Percentiles rank a stretch among this genome's conserved stretches.
These are phyloP conservation scores for Tripterygium wilfordii DNA, from an alignment of 177 flowering plant genomes.

Conservation along the genomic window DNA sequence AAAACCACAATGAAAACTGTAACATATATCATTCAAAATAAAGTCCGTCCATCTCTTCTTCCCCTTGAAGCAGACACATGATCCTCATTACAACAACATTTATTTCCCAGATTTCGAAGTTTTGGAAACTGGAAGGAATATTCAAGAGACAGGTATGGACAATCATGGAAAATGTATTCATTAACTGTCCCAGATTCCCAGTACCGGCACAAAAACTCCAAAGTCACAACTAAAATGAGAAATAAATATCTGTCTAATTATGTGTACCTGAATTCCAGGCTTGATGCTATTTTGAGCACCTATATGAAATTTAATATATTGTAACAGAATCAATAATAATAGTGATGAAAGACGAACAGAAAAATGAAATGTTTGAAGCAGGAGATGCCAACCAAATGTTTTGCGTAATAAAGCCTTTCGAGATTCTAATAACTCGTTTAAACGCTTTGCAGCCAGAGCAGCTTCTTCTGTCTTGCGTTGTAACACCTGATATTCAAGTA, in stretches of 20 bases:
- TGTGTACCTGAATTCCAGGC: conserved; percentile 63
- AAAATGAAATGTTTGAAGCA: not conserved
- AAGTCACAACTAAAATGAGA: not conserved
- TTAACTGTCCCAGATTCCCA: no score
- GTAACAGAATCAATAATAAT: not conserved
- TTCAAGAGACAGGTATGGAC: no score
- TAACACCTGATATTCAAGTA: conserved; percentile 45
- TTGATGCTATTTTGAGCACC: conserved; percentile 50
- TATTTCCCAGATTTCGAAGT: no score
- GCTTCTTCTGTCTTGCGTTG: conserved; percentile 89
- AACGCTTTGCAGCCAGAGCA: conserved; percentile 61
- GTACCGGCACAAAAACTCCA: no score
- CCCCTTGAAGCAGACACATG: no score
- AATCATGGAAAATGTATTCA: no score
- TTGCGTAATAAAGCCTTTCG: conserved; percentile 56
- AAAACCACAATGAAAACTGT: no score
- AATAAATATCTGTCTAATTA: no score
- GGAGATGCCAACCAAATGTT: conserved; percentile 19
- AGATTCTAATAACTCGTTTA: conserved; percentile 73
- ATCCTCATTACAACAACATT: no score
- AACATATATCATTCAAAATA: no score
- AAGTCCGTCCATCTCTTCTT: no score
- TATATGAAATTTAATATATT: conserved; percentile 15
- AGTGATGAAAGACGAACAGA: not conserved
- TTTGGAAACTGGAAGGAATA: no score